Percentiles rank a stretch among this genome's conserved stretches.
Evolutionary conservation across 495 filamentous ascomycete genomes (phyloP).

Genomic region (Aspergillus nanangensis): DNA sequence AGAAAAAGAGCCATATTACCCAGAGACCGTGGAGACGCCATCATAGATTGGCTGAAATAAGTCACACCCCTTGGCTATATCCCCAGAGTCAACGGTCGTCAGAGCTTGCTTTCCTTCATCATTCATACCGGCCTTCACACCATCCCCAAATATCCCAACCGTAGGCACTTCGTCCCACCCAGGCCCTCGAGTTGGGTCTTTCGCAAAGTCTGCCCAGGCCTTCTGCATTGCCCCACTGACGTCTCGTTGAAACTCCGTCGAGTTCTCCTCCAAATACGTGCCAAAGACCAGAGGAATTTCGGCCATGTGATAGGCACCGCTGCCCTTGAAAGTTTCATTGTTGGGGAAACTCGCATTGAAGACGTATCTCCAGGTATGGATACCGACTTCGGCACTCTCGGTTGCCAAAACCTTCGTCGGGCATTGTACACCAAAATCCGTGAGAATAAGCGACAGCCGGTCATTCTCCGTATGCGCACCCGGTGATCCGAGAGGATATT

Average conservation of each 20-base stretch:
- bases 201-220: slow-evolving; percentile 29
- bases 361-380: slow-evolving; percentile 24
- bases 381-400: slow-evolving; percentile 7
- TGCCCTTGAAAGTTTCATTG: slow-evolving; percentile 8
- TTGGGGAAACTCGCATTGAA: slow-evolving; percentile 34
- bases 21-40: too few species aligned
- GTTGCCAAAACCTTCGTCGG: slow-evolving; percentile 16
- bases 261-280: slow-evolving; percentile 13
- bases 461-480: slow-evolving; percentile 13
- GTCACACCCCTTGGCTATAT: slow-evolving; percentile 5
- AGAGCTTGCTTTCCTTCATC: slow-evolving; percentile 10
- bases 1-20: too few species aligned
- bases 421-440: slow-evolving; percentile 23
- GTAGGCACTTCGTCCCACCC: slow-evolving; percentile 14
- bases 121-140: slow-evolving; percentile 9
- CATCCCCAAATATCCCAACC: slow-evolving; percentile 15
- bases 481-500: slow-evolving; percentile 1
- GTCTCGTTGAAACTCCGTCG: slow-evolving; percentile 18
- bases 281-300: slow-evolving; percentile 30
- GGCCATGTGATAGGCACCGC: slow-evolving; percentile 21
- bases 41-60: slow-evolving; percentile 9
- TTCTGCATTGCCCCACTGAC: slow-evolving; percentile 21
- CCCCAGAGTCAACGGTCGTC: slow-evolving; percentile 3
- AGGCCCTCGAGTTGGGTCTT: slow-evolving; percentile 20
- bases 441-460: slow-evolving; percentile 16